phyloP scores from a whole-genome alignment of 1,139 yeast genomes.

The Candida smagusa region DNA sequence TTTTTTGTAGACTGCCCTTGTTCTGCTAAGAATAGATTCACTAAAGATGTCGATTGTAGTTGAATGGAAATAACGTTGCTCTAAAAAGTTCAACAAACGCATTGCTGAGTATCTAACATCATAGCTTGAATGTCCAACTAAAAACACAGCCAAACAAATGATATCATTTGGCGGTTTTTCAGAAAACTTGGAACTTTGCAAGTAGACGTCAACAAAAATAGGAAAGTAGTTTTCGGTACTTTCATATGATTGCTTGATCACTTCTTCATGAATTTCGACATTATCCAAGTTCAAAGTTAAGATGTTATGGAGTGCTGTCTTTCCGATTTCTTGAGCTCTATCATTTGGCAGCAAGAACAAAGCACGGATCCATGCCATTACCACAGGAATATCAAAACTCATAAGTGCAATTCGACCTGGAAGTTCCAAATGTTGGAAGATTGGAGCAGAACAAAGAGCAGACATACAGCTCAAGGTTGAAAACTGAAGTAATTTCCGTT shows the following conservation, averaged over 20 bases:
- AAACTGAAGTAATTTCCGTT: slow-evolving; percentile 65
- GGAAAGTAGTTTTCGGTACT: slow-evolving; percentile 65
- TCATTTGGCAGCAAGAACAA: slow-evolving; percentile 61
- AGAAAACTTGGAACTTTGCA: slow-evolving; percentile 25
- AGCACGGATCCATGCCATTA: slow-evolving; percentile 77
- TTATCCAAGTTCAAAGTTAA: slow-evolving; percentile 58
- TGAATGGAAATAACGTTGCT: slow-evolving; percentile 47
- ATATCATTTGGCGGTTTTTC: slow-evolving; percentile 52
- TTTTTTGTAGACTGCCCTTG: slow-evolving; percentile 73
- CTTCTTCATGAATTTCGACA: slow-evolving; percentile 56
- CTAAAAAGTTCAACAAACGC: slow-evolving; percentile 53
- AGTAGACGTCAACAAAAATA: slow-evolving; percentile 62
- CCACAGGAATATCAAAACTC: slow-evolving; percentile 67
- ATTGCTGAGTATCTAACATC: slow-evolving; percentile 65
- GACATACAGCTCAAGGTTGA: slow-evolving; percentile 86
- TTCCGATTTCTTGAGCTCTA: slow-evolving; percentile 61
- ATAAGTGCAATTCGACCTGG: slow-evolving; percentile 43
- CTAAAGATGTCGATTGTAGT: slow-evolving; percentile 38
- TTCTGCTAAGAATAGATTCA: slow-evolving; percentile 61
- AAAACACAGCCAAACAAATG: slow-evolving; percentile 61
- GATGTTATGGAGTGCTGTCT: slow-evolving; percentile 67
- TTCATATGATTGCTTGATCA: slow-evolving; percentile 68
- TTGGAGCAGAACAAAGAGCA: slow-evolving; percentile 64
- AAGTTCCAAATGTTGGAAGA: slow-evolving; percentile 48
- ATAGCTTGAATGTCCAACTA: slow-evolving; percentile 63